These are phyloP conservation scores for Astrothelium subdiscretum DNA, from an alignment of 495 filamentous ascomycete species.

Conservation along the genomic window DNA sequence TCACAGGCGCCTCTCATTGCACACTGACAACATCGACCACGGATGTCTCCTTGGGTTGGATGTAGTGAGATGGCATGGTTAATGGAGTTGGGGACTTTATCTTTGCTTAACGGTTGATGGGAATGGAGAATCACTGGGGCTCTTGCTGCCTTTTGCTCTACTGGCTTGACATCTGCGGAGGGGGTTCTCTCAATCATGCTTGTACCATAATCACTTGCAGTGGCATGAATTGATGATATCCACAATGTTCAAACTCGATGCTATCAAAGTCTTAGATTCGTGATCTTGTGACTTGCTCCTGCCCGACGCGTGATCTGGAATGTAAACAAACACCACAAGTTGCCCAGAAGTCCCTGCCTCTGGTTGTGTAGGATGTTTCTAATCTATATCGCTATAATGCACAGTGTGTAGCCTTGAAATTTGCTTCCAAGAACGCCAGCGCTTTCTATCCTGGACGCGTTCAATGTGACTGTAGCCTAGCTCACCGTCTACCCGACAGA, in stretches of 20 bases:
- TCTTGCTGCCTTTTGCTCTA: conserved; percentile 1
- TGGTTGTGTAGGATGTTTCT: too few relatives aligned
- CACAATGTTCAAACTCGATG: conserved; percentile 4
- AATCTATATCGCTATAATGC: too few relatives aligned
- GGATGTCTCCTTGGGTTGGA: conserved; percentile 4
- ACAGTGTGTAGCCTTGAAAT: too few relatives aligned
- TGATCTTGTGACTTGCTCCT: not conserved
- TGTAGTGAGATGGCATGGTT: conserved; percentile 14
- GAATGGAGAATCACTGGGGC: conserved; percentile 6
- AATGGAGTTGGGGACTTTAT: conserved; percentile 12
- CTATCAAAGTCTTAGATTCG: not conserved
- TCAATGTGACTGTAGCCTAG: too few relatives aligned
- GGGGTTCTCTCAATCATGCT: conserved; percentile 7
- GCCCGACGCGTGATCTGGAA: not conserved
- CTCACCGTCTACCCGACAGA: too few relatives aligned
- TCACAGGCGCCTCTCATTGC: conserved; percentile 7
- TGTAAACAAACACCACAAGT: too few relatives aligned
- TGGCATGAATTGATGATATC: conserved; percentile 8
- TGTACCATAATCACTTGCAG: conserved; percentile 23
- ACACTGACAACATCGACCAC: conserved; percentile 14
- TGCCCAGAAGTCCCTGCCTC: too few relatives aligned
- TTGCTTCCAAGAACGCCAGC: too few relatives aligned
- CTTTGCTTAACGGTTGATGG: conserved; percentile 6
- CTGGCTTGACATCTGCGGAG: conserved; percentile 8
- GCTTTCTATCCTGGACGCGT: too few relatives aligned